Percentiles rank a stretch among this genome's conserved stretches.
phyloP scores from a whole-genome alignment of 2,329 filamentous ascomycete species.

The Beauveria sp. region DNA sequence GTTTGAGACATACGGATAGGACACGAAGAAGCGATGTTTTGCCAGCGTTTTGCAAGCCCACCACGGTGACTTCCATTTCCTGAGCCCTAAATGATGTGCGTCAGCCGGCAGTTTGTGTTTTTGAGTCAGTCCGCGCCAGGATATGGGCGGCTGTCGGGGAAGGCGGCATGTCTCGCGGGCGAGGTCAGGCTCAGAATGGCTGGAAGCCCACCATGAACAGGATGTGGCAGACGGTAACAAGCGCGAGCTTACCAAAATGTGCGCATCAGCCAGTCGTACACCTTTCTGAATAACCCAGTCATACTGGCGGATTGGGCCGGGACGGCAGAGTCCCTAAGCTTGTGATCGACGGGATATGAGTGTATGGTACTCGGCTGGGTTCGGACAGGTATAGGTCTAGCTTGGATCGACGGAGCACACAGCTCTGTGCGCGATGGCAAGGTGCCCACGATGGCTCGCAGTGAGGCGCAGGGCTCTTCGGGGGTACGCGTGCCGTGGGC shows the following conservation, averaged over 20 bases:
- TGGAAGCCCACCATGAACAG: not conserved
- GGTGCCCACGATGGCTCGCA: not conserved
- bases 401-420: not conserved
- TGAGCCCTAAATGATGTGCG: conserved; percentile 63
- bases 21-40: conserved; percentile 94
- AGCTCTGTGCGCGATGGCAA: not conserved
- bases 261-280: conserved; percentile 97
- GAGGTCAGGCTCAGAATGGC: not conserved
- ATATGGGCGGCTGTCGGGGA: not conserved
- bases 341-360: not conserved
- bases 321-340: not conserved
- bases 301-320: conserved; percentile 40
- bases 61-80: conserved; percentile 99
- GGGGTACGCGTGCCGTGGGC: not conserved
- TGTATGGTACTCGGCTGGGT: not conserved
- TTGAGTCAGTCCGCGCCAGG: not conserved
- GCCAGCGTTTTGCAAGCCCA: conserved; percentile 94
- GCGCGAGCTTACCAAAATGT: conserved; percentile 75
- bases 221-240: not conserved
- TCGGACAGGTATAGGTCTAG: not conserved
- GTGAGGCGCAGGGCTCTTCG: not conserved
- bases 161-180: not conserved
- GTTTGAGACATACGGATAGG: conserved; percentile 66
- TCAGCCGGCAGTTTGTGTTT: not conserved
- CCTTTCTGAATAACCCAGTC: conserved; percentile 84